A percentile compares a stretch with the other conserved stretches of the same genome.
Evolutionary conservation across 176 grass and related monocot genomes (phyloP).

Genomic region (Cenchrus americanus): DNA sequence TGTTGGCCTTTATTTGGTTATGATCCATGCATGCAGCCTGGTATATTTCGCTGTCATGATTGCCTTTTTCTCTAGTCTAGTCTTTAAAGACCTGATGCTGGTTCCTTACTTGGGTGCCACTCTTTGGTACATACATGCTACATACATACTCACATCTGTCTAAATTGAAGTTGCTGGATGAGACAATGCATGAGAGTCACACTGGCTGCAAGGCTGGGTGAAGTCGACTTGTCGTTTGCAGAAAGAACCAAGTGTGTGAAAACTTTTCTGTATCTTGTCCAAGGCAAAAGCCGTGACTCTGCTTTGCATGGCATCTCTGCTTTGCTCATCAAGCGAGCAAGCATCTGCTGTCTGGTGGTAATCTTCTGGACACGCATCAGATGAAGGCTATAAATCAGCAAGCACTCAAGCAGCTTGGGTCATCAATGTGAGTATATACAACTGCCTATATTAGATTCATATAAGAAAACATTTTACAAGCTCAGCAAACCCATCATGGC

Average conservation of each 20-base stretch:
- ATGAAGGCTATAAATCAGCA: not conserved
- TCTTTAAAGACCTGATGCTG: not conserved
- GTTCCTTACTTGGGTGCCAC: constrained; percentile 31
- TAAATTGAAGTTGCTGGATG: not conserved
- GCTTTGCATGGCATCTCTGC: constrained; percentile 18
- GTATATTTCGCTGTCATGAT: not conserved
- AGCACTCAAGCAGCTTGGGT: not conserved
- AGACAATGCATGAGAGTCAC: not conserved
- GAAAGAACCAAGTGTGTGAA: not conserved
- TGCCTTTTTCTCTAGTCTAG: too few species aligned
- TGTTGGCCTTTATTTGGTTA: not conserved
- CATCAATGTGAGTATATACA: not conserved
- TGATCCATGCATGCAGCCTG: not conserved
- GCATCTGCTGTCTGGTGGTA: constrained; percentile 40
- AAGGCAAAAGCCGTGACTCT: not conserved
- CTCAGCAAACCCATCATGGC: not conserved
- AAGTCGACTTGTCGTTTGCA: not conserved
- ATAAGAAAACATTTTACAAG: not conserved
- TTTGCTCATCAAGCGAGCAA: constrained; percentile 45
- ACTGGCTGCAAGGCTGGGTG: too few species aligned
- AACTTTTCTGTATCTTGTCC: constrained; percentile 1
- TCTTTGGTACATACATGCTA: not conserved
- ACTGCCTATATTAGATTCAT: not conserved
- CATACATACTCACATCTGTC: not conserved
- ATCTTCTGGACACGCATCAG: not conserved